Percentiles rank a stretch among this genome's conserved stretches.
Conservation (phyloP, 352 stramenopile species). For the Phytophthora nicotianae region DNA sequence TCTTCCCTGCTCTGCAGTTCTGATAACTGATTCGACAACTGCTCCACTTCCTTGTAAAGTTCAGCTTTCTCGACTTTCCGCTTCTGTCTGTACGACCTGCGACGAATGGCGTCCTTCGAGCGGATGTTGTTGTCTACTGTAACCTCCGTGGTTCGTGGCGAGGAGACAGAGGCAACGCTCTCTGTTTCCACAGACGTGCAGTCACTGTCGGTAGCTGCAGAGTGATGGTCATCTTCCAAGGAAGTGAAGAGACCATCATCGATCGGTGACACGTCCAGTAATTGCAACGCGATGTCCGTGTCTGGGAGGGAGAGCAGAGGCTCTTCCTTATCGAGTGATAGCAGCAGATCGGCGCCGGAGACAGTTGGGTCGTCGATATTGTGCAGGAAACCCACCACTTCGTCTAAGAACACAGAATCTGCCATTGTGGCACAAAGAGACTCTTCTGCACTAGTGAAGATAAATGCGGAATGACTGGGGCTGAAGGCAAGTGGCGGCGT, state of each 20-base stretch:
- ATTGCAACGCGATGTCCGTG: conserved; percentile 25
- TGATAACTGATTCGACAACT: conserved; percentile 17
- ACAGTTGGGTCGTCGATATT: conserved; percentile 22
- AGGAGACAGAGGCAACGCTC: conserved; percentile 19
- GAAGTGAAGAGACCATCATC: conserved; percentile 20
- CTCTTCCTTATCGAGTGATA: conserved; percentile 24
- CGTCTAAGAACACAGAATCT: conserved; percentile 30
- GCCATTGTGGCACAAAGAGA: conserved; percentile 6
- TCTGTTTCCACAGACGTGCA: conserved; percentile 26
- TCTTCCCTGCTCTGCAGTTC: conserved; percentile 16
- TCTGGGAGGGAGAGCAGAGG: conserved; percentile 9
- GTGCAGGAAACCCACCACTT: conserved; percentile 31
- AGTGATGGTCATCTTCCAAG: conserved; percentile 3
- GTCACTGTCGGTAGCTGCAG: conserved; percentile 21
- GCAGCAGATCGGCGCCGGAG: conserved; percentile 16
- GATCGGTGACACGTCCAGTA: conserved; percentile 23
- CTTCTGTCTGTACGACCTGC: conserved; percentile 31
- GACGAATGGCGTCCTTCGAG: conserved; percentile 27
- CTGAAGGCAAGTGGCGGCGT: neutral
- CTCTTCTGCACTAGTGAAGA: conserved; percentile 6
- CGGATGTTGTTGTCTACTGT: conserved; percentile 23
- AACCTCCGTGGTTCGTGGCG: neutral
- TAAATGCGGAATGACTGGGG: conserved; percentile 20
- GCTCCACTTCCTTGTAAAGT: conserved; percentile 18
- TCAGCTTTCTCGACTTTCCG: conserved; percentile 26